Evolutionary conservation across 305 asterid species (phyloP).

Genomic region (Andrographis paniculata): DNA sequence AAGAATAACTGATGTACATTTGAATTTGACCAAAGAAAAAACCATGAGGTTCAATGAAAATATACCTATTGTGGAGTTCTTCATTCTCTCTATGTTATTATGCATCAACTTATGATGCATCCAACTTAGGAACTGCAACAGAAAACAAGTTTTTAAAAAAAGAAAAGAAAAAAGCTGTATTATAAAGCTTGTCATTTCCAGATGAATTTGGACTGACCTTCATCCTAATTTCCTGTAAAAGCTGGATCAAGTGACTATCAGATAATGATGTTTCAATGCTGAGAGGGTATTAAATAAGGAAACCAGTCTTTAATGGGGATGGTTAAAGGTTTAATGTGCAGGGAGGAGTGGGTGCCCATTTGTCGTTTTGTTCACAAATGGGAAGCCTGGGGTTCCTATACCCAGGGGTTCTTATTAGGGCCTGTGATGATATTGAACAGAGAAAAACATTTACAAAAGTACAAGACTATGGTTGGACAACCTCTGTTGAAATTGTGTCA

Average conservation of each 20-base stretch:
- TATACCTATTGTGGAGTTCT: constrained; percentile 5
- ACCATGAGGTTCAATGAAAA: background rate
- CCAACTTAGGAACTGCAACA: constrained; percentile 12
- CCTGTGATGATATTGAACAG: constrained; percentile 31
- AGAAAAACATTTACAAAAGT: constrained; percentile 44
- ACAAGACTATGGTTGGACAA: constrained; percentile 47
- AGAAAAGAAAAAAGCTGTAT: constrained; percentile 22
- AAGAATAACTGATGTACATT: background rate
- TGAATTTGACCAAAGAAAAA: background rate
- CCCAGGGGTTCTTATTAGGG: constrained; percentile 39
- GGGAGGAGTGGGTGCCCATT: constrained; percentile 24
- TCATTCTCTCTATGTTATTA: constrained; percentile 1
- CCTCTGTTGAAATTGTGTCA: constrained; percentile 32
- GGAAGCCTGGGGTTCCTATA: constrained; percentile 24
- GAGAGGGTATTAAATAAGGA: constrained; percentile 18
- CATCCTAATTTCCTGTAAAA: constrained; percentile 38
- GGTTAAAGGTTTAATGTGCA: constrained; percentile 18
- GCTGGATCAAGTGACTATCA: constrained; percentile 20
- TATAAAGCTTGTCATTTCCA: constrained; percentile 12
- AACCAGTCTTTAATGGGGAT: constrained; percentile 14
- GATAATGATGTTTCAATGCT: constrained; percentile 13
- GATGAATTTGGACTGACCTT: constrained; percentile 42
- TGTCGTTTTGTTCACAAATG: constrained; percentile 24
- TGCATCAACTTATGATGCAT: constrained; percentile 12
- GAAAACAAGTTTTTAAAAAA: constrained; percentile 15